Evolutionary conservation across 257 asterid genomes (phyloP).

Genomic region (Ehretia macrophylla): DNA sequence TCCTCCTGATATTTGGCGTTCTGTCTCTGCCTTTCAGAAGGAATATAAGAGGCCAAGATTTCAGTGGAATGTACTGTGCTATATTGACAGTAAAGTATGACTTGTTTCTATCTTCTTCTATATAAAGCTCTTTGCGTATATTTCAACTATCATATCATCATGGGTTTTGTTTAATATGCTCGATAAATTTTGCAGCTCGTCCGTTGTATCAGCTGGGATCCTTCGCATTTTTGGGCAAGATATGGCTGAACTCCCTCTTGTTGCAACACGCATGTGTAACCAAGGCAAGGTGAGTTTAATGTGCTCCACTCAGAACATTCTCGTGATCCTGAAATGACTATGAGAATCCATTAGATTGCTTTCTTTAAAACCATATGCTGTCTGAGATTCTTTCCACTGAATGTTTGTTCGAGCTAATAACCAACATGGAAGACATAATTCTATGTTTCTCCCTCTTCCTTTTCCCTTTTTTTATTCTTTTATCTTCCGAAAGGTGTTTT

Average conservation of each 20-base stretch:
- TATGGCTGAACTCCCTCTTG: constrained; percentile 92
- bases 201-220: constrained; percentile 90
- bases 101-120: background rate
- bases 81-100: constrained; percentile 78
- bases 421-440: too few species aligned
- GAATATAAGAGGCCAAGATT: constrained; percentile 94
- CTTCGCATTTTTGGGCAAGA: constrained; percentile 90
- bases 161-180: constrained; percentile 3
- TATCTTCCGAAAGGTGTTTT: too few species aligned
- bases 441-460: too few species aligned
- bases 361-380: too few species aligned
- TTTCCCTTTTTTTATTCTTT: too few species aligned
- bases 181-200: constrained; percentile 62
- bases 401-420: too few species aligned
- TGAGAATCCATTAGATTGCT: too few species aligned
- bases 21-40: constrained; percentile 45
- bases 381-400: too few species aligned
- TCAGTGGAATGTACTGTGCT: constrained; percentile 95
- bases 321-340: too few species aligned
- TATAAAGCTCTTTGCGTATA: background rate
- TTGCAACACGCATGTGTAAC: constrained; percentile 69
- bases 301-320: background rate
- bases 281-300: constrained; percentile 71
- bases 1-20: constrained; percentile 6
- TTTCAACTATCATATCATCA: background rate